Base-by-base conservation (phyloP, 306 rosid species). In the Comarum palustre region DNA sequence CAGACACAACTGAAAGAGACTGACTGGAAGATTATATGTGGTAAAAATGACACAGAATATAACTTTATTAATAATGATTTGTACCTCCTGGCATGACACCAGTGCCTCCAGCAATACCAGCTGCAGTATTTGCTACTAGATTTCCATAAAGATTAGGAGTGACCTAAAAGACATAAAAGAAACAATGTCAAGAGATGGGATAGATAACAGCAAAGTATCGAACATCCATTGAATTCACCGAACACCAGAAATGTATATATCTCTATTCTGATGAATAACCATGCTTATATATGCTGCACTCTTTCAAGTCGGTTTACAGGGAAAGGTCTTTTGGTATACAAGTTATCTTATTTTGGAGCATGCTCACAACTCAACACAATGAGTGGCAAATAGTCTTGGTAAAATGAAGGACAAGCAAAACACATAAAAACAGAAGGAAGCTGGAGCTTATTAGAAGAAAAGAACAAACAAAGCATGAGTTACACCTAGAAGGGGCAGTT, bases 1-100 rank as follows among this genome's bases (percentile, higher is more conserved):
- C 13, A 79, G 46, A 48, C 61, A 52, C 66, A n/a, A 45, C 71
- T 27, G 31, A 20, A 39, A 29, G 43, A 10, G 69, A 64, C 41
- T 1, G 29, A n/a, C n/a, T n/a, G n/a, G n/a, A n/a, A n/a, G n/a
- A n/a, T n/a, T n/a, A n/a, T n/a, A n/a, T n/a, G n/a, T n/a, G n/a
- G n/a, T n/a, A n/a, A n/a, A 41, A 24, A 8, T 38, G n/a, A 14
- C 22, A 77, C 17, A 15, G 2, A 20, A 50, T 14, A 6, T 61
- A 17, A 61, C 2, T 61, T 29, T 66, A 8, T 58, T 45, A 24
- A 25, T 10, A 62, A 24, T 3, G 6, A 41, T 41, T 32, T 38
- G 46, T 86, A 93, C 98, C 98, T 87, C 97, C 98, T 0, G 97
- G 98, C 98, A 93, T 93, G 84, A 93, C 94, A 58, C 98, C 98